Percentiles rank a stretch among this genome's conserved stretches.
phyloP scores from a whole-genome alignment of 2,329 filamentous ascomycete genomes.

The Talaromyces sp. region DNA sequence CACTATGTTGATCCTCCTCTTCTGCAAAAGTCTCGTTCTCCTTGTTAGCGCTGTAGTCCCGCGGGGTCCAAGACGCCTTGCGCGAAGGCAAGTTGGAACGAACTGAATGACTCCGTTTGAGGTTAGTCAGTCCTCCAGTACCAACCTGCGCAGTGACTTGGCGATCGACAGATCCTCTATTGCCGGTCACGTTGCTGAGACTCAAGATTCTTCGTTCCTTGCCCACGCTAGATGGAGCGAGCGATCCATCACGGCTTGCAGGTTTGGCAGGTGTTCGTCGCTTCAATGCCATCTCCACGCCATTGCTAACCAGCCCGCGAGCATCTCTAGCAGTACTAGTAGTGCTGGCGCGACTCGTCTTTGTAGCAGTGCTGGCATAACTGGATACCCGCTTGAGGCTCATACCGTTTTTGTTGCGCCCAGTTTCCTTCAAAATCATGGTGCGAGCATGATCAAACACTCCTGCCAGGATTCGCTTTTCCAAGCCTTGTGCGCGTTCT shows the following conservation, averaged over 20 bases:
- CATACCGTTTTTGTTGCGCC: constrained; percentile 47
- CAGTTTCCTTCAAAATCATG: constrained; percentile 68
- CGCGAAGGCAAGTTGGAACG: constrained; percentile 57
- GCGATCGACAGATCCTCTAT: constrained; percentile 40
- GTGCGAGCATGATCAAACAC: constrained; percentile 89
- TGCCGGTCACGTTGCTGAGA: constrained; percentile 81
- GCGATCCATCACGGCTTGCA: constrained; percentile 32
- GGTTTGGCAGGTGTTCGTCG: constrained; percentile 44
- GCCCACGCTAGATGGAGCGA: constrained; percentile 43
- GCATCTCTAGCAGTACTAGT: constrained; percentile 31
- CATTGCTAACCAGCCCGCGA: constrained; percentile 34
- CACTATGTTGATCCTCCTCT: constrained; percentile 51
- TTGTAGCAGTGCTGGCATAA: constrained; percentile 35
- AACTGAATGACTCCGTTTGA: constrained; percentile 75
- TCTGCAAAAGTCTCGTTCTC: constrained; percentile 61
- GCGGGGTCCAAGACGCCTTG: constrained; percentile 66
- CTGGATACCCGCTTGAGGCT: constrained; percentile 49
- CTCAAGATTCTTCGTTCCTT: constrained; percentile 76
- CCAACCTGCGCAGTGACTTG: constrained; percentile 23
- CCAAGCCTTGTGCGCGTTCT: constrained; percentile 75
- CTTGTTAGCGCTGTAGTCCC: constrained; percentile 44
- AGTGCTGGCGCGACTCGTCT: constrained; percentile 27
- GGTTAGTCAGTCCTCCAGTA: constrained; percentile 46
- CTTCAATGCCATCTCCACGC: constrained; percentile 45
- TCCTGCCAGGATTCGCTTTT: constrained; percentile 88